Percentiles rank a stretch among this genome's conserved stretches.
Evolutionary conservation across 495 filamentous ascomycete species (phyloP).

Genomic region (Aspergillus nanangensis): DNA sequence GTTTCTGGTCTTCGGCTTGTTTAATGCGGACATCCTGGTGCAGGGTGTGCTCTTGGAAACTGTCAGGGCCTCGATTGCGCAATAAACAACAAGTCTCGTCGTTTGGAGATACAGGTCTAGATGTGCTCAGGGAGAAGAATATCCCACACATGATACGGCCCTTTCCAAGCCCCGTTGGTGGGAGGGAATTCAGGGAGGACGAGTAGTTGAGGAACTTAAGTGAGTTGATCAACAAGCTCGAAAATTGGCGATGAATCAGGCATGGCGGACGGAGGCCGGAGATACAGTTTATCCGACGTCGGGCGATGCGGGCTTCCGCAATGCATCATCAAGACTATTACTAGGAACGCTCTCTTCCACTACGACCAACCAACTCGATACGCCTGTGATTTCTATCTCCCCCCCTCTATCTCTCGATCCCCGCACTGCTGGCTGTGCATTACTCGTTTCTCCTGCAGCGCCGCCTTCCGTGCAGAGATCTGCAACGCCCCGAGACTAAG

Average conservation of each 20-base stretch:
- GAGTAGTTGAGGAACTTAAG: background rate
- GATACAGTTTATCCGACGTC: too few species aligned
- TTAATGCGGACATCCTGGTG: slow-evolving; percentile 15
- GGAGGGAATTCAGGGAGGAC: too few species aligned
- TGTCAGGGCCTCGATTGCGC: slow-evolving; percentile 54
- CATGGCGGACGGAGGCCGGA: too few species aligned
- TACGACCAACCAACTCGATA: too few species aligned
- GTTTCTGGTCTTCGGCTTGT: slow-evolving; percentile 3
- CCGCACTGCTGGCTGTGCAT: slow-evolving; percentile 1
- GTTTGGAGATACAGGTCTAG: slow-evolving; percentile 26
- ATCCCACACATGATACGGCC: slow-evolving; percentile 59
- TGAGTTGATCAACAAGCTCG: too few species aligned
- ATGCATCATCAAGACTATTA: too few species aligned
- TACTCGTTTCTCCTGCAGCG: background rate
- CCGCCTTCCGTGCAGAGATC: background rate
- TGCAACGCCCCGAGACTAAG: slow-evolving; percentile 3
- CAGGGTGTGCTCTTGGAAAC: slow-evolving; percentile 29
- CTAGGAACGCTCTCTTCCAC: too few species aligned
- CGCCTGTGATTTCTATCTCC: background rate
- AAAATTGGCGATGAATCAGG: too few species aligned
- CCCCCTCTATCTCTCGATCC: background rate
- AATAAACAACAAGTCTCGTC: slow-evolving; percentile 41
- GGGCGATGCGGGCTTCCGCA: too few species aligned
- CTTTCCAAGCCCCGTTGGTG: too few species aligned
- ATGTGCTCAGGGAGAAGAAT: slow-evolving; percentile 49